A percentile compares a stretch with the other conserved stretches of the same genome.
Conservation (phyloP, 225 moss, liverwort and hornwort species). For the Ulota crispa region DNA sequence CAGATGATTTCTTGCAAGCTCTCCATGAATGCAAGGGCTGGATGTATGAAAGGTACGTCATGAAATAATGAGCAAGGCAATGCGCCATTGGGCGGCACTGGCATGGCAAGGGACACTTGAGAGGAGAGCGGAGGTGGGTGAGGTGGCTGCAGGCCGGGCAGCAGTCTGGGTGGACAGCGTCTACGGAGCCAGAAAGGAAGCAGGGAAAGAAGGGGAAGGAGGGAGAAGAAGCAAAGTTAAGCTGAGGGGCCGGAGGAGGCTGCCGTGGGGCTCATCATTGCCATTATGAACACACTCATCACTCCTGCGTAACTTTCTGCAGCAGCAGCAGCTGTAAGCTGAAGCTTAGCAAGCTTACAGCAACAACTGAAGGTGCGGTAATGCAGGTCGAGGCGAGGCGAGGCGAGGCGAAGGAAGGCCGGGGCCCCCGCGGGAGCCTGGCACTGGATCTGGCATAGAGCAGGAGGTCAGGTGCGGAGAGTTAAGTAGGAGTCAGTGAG, state of each 20-base stretch:
- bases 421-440: no score
- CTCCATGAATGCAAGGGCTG: neutral
- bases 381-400: neutral
- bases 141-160: neutral
- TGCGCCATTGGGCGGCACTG: neutral
- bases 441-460: neutral
- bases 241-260: neutral
- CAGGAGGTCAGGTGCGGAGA: neutral
- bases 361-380: neutral
- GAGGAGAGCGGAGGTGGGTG: neutral
- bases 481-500: neutral
- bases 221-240: neutral
- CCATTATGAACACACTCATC: slow-evolving; percentile 21
- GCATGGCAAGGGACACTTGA: neutral
- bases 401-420: neutral
- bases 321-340: neutral
- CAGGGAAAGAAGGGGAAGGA: neutral
- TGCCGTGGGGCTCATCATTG: slow-evolving; percentile 14
- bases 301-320: neutral
- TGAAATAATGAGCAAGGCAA: neutral
- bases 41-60: neutral
- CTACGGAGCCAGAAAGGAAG: neutral
- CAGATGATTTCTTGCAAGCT: neutral
- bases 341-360: no score
- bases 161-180: neutral